Evolutionary conservation across 345 rosid genomes (phyloP).

Genomic region (Aquilaria sinensis): DNA sequence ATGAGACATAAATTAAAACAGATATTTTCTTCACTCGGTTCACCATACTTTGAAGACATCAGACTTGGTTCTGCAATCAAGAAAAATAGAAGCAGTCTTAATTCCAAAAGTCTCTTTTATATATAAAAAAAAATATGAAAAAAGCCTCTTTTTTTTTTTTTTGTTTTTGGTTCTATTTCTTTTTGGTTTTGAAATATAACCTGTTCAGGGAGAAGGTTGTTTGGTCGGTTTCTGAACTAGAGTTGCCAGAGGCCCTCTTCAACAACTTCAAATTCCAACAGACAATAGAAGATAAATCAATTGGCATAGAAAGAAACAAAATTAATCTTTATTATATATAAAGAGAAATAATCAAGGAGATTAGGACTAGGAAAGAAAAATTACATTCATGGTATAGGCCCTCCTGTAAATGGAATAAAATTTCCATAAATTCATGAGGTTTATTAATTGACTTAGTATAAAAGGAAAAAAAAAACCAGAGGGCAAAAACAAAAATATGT

Average conservation of each 20-base stretch:
- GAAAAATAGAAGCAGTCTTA: no score
- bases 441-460: not conserved
- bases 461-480: not conserved
- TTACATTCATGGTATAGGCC: constrained; percentile 18
- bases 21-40: not conserved
- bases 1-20: not conserved
- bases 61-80: not conserved
- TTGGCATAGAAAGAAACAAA: not conserved
- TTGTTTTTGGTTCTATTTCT: no score
- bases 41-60: constrained; percentile 9
- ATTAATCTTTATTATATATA: no score
- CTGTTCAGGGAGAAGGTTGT: constrained; percentile 3
- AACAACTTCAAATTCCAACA: constrained; percentile 6
- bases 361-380: not conserved
- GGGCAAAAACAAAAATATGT: no score
- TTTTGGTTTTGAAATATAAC: not conserved
- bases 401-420: constrained; percentile 9
- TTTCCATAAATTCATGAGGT: not conserved
- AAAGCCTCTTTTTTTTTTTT: no score
- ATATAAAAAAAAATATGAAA: no score
- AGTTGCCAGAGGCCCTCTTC: constrained; percentile 10
- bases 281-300: not conserved
- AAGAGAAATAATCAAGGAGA: not conserved
- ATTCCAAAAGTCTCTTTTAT: no score
- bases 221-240: not conserved